Conservation (phyloP, 306 rosid species). For the Fragaria nilgerrensis region DNA sequence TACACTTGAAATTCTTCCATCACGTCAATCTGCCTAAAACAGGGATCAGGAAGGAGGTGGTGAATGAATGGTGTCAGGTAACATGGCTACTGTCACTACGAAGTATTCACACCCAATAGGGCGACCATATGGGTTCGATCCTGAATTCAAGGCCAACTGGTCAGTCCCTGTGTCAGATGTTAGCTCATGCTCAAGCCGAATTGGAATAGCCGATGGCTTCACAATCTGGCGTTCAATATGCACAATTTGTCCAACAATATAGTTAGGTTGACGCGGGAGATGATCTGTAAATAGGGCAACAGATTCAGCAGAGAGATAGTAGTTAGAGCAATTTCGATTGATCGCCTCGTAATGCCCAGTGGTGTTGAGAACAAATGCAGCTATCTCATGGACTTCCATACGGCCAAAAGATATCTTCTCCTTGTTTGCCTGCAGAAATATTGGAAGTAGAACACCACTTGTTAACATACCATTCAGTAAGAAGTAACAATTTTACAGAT, state of each 20-base stretch:
- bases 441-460: slow-evolving; percentile 20
- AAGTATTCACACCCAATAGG: slow-evolving; percentile 97
- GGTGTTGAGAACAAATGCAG: slow-evolving; percentile 78
- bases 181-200: slow-evolving; percentile 42
- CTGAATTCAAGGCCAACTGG: slow-evolving; percentile 92
- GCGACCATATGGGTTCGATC: slow-evolving; percentile 87
- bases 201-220: slow-evolving; percentile 40
- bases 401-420: slow-evolving; percentile 87
- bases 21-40: slow-evolving; percentile 74
- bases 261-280: slow-evolving; percentile 75
- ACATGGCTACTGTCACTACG: slow-evolving; percentile 94
- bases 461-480: background rate
- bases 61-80: slow-evolving; percentile 93
- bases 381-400: slow-evolving; percentile 87
- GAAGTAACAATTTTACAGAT: background rate
- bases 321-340: slow-evolving; percentile 69
- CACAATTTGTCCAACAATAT: slow-evolving; percentile 97
- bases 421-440: slow-evolving; percentile 77
- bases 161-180: slow-evolving; percentile 55
- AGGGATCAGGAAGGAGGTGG: slow-evolving; percentile 95
- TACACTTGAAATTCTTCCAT: slow-evolving; percentile 90
- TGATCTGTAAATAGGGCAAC: slow-evolving; percentile 83
- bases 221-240: slow-evolving; percentile 85
- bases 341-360: slow-evolving; percentile 88
- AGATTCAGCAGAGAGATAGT: slow-evolving; percentile 84